Evolutionary conservation across 352 stramenopile species (phyloP), one percentile per base, ranked within the genome.

Genomic region (Phytophthora tubulina): DNA sequence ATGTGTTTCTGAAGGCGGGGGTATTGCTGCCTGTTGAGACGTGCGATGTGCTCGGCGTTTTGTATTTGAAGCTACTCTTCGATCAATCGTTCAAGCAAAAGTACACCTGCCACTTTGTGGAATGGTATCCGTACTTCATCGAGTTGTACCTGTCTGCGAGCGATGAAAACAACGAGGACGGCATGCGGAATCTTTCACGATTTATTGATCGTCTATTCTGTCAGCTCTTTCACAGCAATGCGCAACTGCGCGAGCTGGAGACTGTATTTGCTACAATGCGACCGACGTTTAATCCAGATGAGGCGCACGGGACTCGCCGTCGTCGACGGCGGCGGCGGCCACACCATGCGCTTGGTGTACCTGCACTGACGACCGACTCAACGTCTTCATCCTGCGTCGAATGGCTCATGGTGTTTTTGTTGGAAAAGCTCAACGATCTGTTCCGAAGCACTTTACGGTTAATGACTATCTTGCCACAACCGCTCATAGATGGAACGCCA

Each of bases 191-290:
- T 52, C 72, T 96, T 1, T 93, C 85, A 46, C 76, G 86, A 9
- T 94, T 94, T 73, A 92, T 96, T 46, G 88, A 96, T 55, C 85
- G 88, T 31, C 64, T 96, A 0, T 96, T 96, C 41, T 96, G 88
- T 54, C 88, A 96, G 63, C 76, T 96, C 9, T 96, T 96, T 64
- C 88, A 96, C 63, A 94, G 85, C 56, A 88, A 86, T 0, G 84
- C 85, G 15, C 88, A 96, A 56, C 72, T 96, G 2, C 78, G 82
- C 7, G 83, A 92, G 49, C 76, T 95, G 9, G 86, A 95, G 50
- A 72, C 59, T 4, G 61, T 84, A 0, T 92, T 90, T 15, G 65
- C 70, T 7, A 71, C 73, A 14, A 70, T 78, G 61, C 55, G 73
- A 44, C 64, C 63, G n/a, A 54, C 39, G 21, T 56, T 62, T 13